Conservation (phyloP, 1,139 yeast genomes). For the Pneumocystis jirovecii region DNA sequence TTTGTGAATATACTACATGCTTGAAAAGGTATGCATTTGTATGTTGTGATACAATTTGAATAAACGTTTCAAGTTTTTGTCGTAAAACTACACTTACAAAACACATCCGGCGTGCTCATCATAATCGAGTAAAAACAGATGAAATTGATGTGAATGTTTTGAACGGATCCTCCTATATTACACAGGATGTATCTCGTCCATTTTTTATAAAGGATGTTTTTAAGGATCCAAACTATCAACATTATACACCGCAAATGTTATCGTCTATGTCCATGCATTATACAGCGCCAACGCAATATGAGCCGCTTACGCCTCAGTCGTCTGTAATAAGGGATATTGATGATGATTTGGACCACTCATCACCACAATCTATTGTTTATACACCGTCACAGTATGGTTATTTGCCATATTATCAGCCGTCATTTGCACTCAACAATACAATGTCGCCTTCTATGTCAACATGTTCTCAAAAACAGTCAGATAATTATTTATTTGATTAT, state of each 20-base stretch:
- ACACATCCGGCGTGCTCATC: slow-evolving; percentile 11
- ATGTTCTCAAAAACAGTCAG: background rate
- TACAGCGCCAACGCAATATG: background rate
- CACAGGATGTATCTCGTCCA: background rate
- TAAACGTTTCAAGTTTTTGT: slow-evolving; percentile 3
- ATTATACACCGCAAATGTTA: background rate
- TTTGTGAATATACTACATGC: slow-evolving; percentile 55
- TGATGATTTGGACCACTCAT: background rate
- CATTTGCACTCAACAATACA: background rate
- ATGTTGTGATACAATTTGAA: background rate
- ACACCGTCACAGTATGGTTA: background rate
- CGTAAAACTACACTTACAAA: slow-evolving; percentile 12
- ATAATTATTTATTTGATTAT: background rate
- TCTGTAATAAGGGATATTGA: background rate
- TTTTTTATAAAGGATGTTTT: background rate
- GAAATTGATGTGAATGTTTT: background rate
- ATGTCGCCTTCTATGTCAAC: background rate
- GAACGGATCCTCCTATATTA: background rate
- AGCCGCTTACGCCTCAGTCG: background rate
- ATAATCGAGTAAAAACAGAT: background rate
- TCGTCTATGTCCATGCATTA: background rate
- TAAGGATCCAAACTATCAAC: background rate
- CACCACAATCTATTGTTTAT: background rate
- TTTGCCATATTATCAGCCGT: background rate
- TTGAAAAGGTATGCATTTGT: slow-evolving; percentile 31